A percentile compares a stretch with the other conserved stretches of the same genome.
Evolutionary conservation across 2,329 filamentous ascomycete genomes (phyloP).

Genomic region (Fusarium sp.): DNA sequence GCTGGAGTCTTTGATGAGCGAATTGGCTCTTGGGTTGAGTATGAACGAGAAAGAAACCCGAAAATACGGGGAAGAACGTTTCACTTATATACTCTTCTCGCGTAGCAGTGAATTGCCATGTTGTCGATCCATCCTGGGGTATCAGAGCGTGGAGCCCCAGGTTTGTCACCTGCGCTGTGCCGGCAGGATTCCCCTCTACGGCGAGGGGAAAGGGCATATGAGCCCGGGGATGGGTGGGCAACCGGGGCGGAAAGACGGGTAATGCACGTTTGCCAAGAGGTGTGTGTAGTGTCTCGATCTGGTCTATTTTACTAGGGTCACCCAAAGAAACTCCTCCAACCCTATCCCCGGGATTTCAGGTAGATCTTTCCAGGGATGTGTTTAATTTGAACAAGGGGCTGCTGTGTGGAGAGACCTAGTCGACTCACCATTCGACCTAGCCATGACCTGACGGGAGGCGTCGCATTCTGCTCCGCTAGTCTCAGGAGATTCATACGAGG

Average conservation of each 20-base stretch:
- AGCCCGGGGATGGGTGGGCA: slow-evolving; percentile 35
- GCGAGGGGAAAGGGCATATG: slow-evolving; percentile 18
- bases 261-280: slow-evolving; percentile 8
- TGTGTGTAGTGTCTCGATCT: neutral
- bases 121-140: slow-evolving; percentile 15
- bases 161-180: slow-evolving; percentile 8
- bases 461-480: neutral
- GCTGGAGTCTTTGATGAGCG: slow-evolving; percentile 6
- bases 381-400: slow-evolving; percentile 3
- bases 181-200: slow-evolving; percentile 21
- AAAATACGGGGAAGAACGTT: slow-evolving; percentile 22
- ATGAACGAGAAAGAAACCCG: slow-evolving; percentile 17
- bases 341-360: slow-evolving; percentile 3
- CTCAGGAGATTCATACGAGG: neutral
- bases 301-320: neutral
- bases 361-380: slow-evolving; percentile 33
- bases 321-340: neutral
- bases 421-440: neutral
- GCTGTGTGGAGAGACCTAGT: slow-evolving; percentile 10
- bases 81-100: slow-evolving; percentile 40
- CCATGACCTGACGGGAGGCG: slow-evolving; percentile 11
- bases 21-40: slow-evolving; percentile 30
- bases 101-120: slow-evolving; percentile 10
- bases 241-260: slow-evolving; percentile 36
- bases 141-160: neutral